A percentile compares a stretch with the other conserved stretches of the same genome.
phyloP scores from a whole-genome alignment of 169 alveolate species.

The Plasmodium inui region DNA sequence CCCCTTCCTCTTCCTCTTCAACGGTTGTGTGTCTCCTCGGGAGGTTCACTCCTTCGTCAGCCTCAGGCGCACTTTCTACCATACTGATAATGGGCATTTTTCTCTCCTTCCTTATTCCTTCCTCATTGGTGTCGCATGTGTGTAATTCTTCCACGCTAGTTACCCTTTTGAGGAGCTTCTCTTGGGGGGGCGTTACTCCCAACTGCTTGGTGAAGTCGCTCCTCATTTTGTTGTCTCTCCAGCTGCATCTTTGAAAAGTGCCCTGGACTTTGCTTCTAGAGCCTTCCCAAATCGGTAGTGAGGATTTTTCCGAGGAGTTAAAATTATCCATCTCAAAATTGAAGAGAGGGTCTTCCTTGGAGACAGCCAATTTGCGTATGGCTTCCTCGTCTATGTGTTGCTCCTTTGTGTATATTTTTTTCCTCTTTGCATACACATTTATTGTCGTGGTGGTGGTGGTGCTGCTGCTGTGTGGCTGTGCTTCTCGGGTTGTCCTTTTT shows the following conservation, averaged over 20 bases:
- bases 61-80: background rate
- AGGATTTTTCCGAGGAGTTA: background rate
- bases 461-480: background rate
- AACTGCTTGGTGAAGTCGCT: background rate
- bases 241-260: background rate
- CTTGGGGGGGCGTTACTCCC: background rate
- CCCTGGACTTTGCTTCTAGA: background rate
- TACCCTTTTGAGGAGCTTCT: background rate
- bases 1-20: background rate
- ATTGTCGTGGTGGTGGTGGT: background rate
- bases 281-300: background rate
- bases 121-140: background rate
- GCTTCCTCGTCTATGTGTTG: background rate
- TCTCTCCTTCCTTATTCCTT: background rate
- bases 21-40: background rate
- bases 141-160: background rate
- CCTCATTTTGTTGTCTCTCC: background rate
- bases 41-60: background rate
- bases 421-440: background rate
- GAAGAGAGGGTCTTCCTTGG: conserved; percentile 1
- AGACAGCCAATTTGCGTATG: background rate
- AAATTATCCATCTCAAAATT: background rate
- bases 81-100: background rate
- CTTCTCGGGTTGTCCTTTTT: background rate
- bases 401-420: conserved; percentile 3